Evolutionary conservation across 257 asterid species (phyloP), one percentile per base, ranked within the genome.

Genomic region (Verbascum thapsus): DNA sequence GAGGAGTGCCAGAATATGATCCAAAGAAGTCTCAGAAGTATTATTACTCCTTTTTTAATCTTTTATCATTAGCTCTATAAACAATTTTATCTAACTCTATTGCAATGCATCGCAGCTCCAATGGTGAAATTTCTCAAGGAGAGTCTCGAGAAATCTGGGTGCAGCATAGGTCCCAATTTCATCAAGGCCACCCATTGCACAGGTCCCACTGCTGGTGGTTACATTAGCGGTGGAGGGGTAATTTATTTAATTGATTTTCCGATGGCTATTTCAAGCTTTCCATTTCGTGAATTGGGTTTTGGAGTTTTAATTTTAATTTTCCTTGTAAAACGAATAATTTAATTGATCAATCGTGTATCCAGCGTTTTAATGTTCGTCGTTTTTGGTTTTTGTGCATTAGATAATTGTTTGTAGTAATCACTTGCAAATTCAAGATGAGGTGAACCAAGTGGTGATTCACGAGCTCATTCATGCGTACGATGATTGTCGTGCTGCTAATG

Each of bases 401-500:
- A 83, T 91, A 74, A 20, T 68, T 0, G 90, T 89, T 3, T 92
- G 97, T 64, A 77, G 95, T 71, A 89, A 92, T 74, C 82, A 87
- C 68, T 13, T 85, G 88, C 70, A 40, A 32, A 10, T 83, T n/a
- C 94, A 87, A 85, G 99, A 89, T 65, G 91, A 92, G 64, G 96
- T 89, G 43, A 85, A 78, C 67, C 99, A 89, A 79, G 96, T 87
- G 32, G 81, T 92, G 71, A 87, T 85, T 70, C 99, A 89, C 57
- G 99, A 92, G 82, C 94, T 92, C 69, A 92, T 92, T 71, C 99
- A 92, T 75, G 96, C 96, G 3, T 92, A 89, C 41, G 96, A 89
- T 37, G 95, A 92, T 3, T 92, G 99, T 32, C 91, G 95, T 17
- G 94, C 87, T 37, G 90, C 84, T 12, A 89, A 89, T 70, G 67